Percentiles rank a stretch among this genome's conserved stretches.
Conservation (phyloP, 1,284 basidiomycete species). For the Porphyrellus sp. region DNA sequence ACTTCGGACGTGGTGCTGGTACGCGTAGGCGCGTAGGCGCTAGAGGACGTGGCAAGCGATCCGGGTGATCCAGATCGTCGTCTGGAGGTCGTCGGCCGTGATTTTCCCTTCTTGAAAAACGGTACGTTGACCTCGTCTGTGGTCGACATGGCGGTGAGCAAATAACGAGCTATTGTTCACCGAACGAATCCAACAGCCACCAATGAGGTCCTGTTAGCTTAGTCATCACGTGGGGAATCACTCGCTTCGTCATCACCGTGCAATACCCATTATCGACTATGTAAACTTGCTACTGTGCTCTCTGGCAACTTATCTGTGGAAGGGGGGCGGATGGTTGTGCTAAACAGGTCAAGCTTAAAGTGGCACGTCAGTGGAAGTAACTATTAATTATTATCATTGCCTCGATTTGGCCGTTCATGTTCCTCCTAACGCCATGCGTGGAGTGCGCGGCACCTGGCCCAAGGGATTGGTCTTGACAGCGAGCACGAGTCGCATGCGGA, state of each 20-base stretch:
- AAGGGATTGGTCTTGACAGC: background rate
- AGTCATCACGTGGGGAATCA: conserved; percentile 19
- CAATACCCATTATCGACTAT: too few relatives aligned
- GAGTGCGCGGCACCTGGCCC: background rate
- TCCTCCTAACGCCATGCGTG: background rate
- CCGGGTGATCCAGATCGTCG: conserved; percentile 54
- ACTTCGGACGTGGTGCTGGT: conserved; percentile 55
- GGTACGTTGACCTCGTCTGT: conserved; percentile 55
- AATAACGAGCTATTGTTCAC: background rate
- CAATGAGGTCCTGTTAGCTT: conserved; percentile 14
- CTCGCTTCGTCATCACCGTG: conserved; percentile 10
- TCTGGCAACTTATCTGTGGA: too few relatives aligned
- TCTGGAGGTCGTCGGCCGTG: conserved; percentile 67
- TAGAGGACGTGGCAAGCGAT: conserved; percentile 18
- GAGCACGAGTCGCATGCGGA: too few relatives aligned
- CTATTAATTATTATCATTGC: too few relatives aligned
- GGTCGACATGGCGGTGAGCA: conserved; percentile 40
- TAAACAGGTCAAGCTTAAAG: too few relatives aligned
- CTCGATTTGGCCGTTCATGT: background rate
- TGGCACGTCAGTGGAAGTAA: too few relatives aligned
- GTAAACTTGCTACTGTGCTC: too few relatives aligned
- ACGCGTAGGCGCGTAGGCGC: conserved; percentile 36
- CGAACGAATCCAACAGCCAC: background rate
- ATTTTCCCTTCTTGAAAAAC: conserved; percentile 84
- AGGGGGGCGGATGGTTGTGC: too few relatives aligned